Evolutionary conservation across 2,329 filamentous ascomycete species (phyloP).

Genomic region (Phaeophleospora eucalypticola): DNA sequence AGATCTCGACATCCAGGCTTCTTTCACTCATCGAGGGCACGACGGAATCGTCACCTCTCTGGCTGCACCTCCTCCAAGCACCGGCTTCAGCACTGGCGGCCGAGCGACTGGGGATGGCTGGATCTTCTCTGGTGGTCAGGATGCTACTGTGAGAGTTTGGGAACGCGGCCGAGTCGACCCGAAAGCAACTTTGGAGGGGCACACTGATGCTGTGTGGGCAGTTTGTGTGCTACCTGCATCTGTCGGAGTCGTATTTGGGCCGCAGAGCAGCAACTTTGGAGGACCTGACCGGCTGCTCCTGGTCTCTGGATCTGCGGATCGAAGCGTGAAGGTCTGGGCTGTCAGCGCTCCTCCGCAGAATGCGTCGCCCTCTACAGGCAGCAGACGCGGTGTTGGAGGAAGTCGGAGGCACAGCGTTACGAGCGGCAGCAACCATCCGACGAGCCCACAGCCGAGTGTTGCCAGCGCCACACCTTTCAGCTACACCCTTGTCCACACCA

Average conservation of each 20-base stretch:
- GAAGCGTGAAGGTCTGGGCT: slow-evolving; percentile 88
- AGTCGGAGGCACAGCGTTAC: slow-evolving; percentile 89
- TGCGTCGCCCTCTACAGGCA: slow-evolving; percentile 71
- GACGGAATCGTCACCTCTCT: slow-evolving; percentile 83
- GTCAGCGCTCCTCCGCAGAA: slow-evolving; percentile 85
- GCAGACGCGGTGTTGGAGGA: slow-evolving; percentile 64
- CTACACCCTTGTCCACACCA: slow-evolving; percentile 82
- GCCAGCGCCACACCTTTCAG: slow-evolving; percentile 83
- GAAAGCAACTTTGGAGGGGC: slow-evolving; percentile 84
- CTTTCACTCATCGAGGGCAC: slow-evolving; percentile 94
- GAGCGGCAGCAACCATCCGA: slow-evolving; percentile 87
- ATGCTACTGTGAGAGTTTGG: slow-evolving; percentile 91
- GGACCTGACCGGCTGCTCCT: slow-evolving; percentile 80
- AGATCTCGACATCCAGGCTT: slow-evolving; percentile 86
- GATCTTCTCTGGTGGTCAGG: slow-evolving; percentile 97
- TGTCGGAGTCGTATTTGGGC: slow-evolving; percentile 73
- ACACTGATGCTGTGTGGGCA: slow-evolving; percentile 94
- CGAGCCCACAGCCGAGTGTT: slow-evolving; percentile 80
- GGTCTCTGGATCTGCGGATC: slow-evolving; percentile 88
- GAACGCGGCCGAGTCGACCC: slow-evolving; percentile 90
- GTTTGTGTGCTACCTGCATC: slow-evolving; percentile 87
- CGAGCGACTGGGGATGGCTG: slow-evolving; percentile 88
- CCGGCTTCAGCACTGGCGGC: slow-evolving; percentile 84
- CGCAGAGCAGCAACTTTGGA: slow-evolving; percentile 62
- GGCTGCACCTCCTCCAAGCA: slow-evolving; percentile 79